These are phyloP conservation scores for Evernia prunastri DNA, from an alignment of 495 filamentous ascomycete species.

Conservation along the genomic window DNA sequence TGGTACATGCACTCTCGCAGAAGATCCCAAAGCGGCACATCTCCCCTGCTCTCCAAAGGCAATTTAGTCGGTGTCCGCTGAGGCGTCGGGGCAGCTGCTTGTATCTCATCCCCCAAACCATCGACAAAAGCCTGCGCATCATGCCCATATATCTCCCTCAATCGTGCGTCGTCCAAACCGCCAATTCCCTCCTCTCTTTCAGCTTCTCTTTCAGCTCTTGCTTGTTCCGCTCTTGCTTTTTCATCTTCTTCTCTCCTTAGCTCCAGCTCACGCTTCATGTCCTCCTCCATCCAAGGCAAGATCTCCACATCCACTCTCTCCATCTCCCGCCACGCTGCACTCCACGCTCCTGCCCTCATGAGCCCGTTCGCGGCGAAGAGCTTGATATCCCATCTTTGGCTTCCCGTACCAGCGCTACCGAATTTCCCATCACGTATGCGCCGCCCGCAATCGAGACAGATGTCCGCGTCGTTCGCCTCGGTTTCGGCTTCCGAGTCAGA, in stretches of 20 bases:
- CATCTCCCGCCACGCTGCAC: slow-evolving; percentile 93
- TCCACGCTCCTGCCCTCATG: slow-evolving; percentile 88
- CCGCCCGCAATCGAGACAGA: slow-evolving; percentile 30
- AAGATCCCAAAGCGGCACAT: slow-evolving; percentile 47
- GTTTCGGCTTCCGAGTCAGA: slow-evolving; percentile 32
- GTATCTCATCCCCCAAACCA: slow-evolving; percentile 31
- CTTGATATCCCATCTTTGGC: slow-evolving; percentile 71
- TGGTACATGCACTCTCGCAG: slow-evolving; percentile 63
- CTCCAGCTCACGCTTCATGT: slow-evolving; percentile 44
- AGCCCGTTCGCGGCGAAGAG: slow-evolving; percentile 91
- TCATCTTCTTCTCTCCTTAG: slow-evolving; percentile 41
- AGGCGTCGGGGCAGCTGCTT: slow-evolving; percentile 40
- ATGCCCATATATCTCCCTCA: slow-evolving; percentile 50
- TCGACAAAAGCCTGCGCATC: slow-evolving; percentile 27
- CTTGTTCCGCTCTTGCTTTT: slow-evolving; percentile 23
- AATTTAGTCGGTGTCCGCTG: slow-evolving; percentile 48
- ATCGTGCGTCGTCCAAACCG: slow-evolving; percentile 42
- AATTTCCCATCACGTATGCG: slow-evolving; percentile 27
- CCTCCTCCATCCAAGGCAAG: slow-evolving; percentile 59
- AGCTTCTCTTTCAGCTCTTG: slow-evolving; percentile 41
- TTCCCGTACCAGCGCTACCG: slow-evolving; percentile 27
- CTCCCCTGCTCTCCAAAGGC: slow-evolving; percentile 28
- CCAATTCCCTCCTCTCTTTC: slow-evolving; percentile 51
- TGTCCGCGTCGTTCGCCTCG: slow-evolving; percentile 45
- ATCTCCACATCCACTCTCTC: slow-evolving; percentile 93